phyloP scores from a whole-genome alignment of 768 basidiomycete genomes.

The Boletus sp. region DNA sequence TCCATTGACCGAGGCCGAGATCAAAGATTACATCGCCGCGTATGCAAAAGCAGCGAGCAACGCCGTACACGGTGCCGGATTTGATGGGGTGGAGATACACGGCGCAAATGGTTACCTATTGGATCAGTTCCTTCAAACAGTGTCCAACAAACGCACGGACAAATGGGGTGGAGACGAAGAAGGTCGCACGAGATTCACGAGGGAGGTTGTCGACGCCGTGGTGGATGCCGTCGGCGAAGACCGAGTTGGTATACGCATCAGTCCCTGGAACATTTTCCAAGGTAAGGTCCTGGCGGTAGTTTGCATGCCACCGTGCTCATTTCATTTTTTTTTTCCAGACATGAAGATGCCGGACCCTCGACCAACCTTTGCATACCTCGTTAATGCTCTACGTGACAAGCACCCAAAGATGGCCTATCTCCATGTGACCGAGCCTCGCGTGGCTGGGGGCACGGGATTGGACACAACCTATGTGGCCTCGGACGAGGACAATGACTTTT shows the following conservation, averaged over 20 bases:
- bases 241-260: slow-evolving; percentile 51
- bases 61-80: slow-evolving; percentile 34
- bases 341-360: too few relatives aligned
- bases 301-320: background rate
- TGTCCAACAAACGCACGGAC: background rate
- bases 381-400: too few relatives aligned
- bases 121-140: background rate
- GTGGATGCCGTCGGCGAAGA: slow-evolving; percentile 51
- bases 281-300: slow-evolving; percentile 21
- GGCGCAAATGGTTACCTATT: slow-evolving; percentile 40
- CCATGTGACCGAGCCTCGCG: too few relatives aligned
- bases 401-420: too few relatives aligned
- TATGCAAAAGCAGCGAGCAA: slow-evolving; percentile 31
- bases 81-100: slow-evolving; percentile 47
- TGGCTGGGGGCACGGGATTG: too few relatives aligned
- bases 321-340: background rate
- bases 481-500: too few relatives aligned
- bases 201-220: slow-evolving; percentile 55
- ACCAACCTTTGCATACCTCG: too few relatives aligned
- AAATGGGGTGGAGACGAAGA: slow-evolving; percentile 34
- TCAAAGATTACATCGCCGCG: slow-evolving; percentile 22
- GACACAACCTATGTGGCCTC: too few relatives aligned
- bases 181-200: slow-evolving; percentile 52
- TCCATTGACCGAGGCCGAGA: slow-evolving; percentile 27
- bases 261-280: slow-evolving; percentile 50